Base-by-base conservation (phyloP, 2,329 filamentous ascomycete species). In the Thelonectria olida region DNA sequence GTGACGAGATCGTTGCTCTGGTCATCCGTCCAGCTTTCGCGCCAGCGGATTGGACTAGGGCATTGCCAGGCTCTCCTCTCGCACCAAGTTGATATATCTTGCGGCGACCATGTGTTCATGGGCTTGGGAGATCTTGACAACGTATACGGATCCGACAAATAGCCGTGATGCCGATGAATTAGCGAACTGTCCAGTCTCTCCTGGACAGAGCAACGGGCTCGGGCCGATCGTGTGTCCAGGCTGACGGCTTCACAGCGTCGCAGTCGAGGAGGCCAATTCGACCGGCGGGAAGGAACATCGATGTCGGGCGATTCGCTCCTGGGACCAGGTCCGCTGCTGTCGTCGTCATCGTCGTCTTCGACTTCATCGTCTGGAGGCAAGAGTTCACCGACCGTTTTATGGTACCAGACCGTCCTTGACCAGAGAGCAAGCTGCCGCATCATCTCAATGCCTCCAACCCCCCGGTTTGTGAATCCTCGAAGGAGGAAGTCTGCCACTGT, bases 101-200 rank as follows among this genome's bases (percentile, higher is more conserved):
- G 13, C 23, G 27, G 15, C 23, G 23, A 47, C 15, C 8, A 47
- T 23, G 10, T 28, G 6, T 13, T 28, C 7, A 47, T 47, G 15
- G 44, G 25, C 13, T 48, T 58, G 19, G 42, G 15, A 4, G 19
- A 68, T 64, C 28, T 65, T 60, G 3, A 41, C 19, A 9, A 9
- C 38, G 10, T 20, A 20, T 44, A 44, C 5, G 19, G 41, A 12
- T 44, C 10, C 19, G 22, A 44, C 13, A 44, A 13, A 7, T 22
- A 9, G 8, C 23, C 9, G 13, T 44, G 19, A 44, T 44, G 23
- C 41, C 10, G 19, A 44, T 44, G 41, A 8, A 44, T 44, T 20
- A 44, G 23, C 23, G 19, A 44, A 6, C 41, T 12, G 23, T 44
- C 41, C 20, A 44, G 41, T 44, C 23, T 22, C 41, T 25, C 41